Percentiles rank a stretch among this genome's conserved stretches.
Conservation (phyloP, 1,284 basidiomycete species). For the Sanguinoderma infundibulare region DNA sequence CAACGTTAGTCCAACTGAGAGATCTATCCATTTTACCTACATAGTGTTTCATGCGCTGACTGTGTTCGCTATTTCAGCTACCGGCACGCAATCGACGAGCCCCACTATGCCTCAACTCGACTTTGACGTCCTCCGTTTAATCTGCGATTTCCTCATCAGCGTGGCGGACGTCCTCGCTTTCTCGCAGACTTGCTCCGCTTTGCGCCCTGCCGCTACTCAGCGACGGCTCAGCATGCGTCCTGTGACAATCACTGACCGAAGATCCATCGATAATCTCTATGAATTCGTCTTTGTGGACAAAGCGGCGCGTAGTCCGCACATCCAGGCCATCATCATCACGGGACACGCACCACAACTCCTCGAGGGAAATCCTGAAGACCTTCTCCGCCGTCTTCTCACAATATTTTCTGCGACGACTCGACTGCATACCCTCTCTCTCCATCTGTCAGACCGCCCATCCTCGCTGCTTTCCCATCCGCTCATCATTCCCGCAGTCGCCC, state of each 20-base stretch:
- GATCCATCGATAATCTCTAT: not conserved
- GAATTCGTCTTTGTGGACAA: not conserved
- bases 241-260: not conserved
- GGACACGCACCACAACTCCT: not conserved
- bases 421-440: not conserved
- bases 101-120: too few species aligned
- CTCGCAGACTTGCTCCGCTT: not conserved
- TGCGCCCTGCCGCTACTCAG: not conserved
- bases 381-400: not conserved
- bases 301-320: not conserved
- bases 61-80: too few species aligned
- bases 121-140: not conserved
- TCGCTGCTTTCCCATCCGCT: not conserved
- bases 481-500: not conserved
- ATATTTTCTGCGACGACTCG: not conserved
- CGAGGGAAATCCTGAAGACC: not conserved
- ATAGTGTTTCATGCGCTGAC: too few species aligned
- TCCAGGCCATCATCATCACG: not conserved
- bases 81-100: too few species aligned
- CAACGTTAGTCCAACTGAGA: too few species aligned
- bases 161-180: not conserved
- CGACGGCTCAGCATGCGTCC: not conserved
- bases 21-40: too few species aligned
- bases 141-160: not conserved
- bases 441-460: not conserved